phyloP scores from a whole-genome alignment of 805 yeast genomes.

The Ogataea methanolica region DNA sequence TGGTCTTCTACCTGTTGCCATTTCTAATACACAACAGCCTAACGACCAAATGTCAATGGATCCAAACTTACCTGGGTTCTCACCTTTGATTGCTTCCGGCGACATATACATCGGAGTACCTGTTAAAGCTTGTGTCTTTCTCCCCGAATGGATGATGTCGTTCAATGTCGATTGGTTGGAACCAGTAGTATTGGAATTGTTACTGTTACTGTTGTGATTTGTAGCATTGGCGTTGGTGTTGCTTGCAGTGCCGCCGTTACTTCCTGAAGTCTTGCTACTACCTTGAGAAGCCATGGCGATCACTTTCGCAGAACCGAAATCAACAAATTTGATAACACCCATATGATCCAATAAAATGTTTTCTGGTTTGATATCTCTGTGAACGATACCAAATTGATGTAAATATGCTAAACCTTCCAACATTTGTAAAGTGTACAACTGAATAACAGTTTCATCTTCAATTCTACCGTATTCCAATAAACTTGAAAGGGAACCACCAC shows the following conservation, averaged over 20 bases:
- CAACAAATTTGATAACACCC: conserved; percentile 93
- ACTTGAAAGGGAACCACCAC: conserved; percentile 88
- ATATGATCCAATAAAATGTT: conserved; percentile 84
- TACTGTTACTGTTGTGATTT: background rate
- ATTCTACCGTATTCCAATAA: conserved; percentile 87
- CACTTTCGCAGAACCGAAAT: conserved; percentile 96
- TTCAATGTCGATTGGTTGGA: conserved; percentile 13
- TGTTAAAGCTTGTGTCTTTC: conserved; percentile 43
- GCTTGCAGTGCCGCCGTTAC: conserved; percentile 23
- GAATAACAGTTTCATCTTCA: conserved; percentile 90
- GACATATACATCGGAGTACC: conserved; percentile 99
- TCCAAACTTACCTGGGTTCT: conserved; percentile 53
- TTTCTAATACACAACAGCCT: conserved; percentile 93
- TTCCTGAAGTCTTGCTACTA: conserved; percentile 8
- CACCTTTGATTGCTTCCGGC: conserved; percentile 90
- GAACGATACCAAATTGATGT: conserved; percentile 94
- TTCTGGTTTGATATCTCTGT: conserved; percentile 94
- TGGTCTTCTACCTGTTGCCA: conserved; percentile 95
- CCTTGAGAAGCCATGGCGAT: conserved; percentile 53
- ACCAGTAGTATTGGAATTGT: conserved; percentile 3
- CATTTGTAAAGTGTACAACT: conserved; percentile 86
- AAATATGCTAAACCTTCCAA: conserved; percentile 92
- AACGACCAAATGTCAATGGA: conserved; percentile 91
- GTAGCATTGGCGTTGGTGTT: background rate
- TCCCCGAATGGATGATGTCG: conserved; percentile 17